Base-by-base conservation (phyloP, 2,329 filamentous ascomycete species). In the Colletotrichum sidae region DNA sequence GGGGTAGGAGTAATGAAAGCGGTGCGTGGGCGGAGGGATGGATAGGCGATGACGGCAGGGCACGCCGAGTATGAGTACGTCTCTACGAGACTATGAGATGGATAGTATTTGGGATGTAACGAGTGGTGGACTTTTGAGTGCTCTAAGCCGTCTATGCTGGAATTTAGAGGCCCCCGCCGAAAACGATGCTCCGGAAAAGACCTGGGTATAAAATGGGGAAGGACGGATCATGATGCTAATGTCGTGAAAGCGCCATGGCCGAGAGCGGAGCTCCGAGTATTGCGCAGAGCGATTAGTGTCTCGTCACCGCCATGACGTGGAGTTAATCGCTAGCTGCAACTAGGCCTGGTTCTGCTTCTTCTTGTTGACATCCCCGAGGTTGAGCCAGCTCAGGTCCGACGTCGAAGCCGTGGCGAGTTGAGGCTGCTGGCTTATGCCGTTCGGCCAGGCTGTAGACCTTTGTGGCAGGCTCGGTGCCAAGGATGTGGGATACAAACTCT, bases 351-450 rank as follows among this genome's bases (percentile, higher is more conserved):
- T 55, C 38, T 58, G 54, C 25, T 60, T 39, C 42, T 49, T 56
- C 73, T 72, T 65, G 44, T 60, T 55, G 60, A 65, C 73, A 42
- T 85, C 85, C 51, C 88, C 89, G 15, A 94, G 82, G 72, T 94
- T 93, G 68, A 94, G 78, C 92, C 92, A 94, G 77, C 90, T 92
- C 90, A 94, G 92, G 75, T 94, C 92, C 55, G 84, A 83, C 7
- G 80, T 80, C 34, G 81, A 75, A 52, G 85, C 81, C 76, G 79
- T 83, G 25, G 79, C 76, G 37, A 86, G 78, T 70, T 85, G 84
- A 15, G 83, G 83, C 69, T 85, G 83, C 55, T 76, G 77, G 72
- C 80, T 84, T 62, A 83, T 74, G 47, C 75, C 79, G n/a, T 71
- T 74, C 7, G 72, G 71, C 58, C 60, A 65, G 44, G 74, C 71